Base-by-base conservation (phyloP, 2,329 filamentous ascomycete species). In the Neofusicoccum umdonicola region DNA sequence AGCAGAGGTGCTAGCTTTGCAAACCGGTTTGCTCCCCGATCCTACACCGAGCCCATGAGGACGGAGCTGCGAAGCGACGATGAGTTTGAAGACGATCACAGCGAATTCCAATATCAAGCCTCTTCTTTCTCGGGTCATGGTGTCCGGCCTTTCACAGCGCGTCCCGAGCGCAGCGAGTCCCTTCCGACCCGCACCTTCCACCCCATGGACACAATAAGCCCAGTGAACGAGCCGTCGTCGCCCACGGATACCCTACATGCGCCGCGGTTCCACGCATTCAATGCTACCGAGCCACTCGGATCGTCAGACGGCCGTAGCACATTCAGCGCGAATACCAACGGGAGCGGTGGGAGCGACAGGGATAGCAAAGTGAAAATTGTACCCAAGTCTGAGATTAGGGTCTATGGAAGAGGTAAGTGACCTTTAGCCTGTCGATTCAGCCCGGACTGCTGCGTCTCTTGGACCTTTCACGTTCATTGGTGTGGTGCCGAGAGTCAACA, bases 321-420 rank as follows among this genome's bases (percentile, higher is more conserved):
- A 44, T 78, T 73, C 63, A 80, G 79, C 13, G 72, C 74, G 9
- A 76, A 75, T 13, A 75, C 75, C 1, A 73, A 70, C 47, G 70
- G 74, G 58, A 74, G 78, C 27, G 27, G 27, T 71, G 70, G 73
- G 54, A 67, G 73, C 61, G 70, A 72, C 48, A 76, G 76, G 58
- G 81, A 79, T 69, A 57, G 42, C 31, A 57, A 37, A 37, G n/a
- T 75, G 78, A 11, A 84, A 80, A 69, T 80, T 82, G 62, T 79
- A 78, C 48, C 72, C 79, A 11, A 80, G 80, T 62, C 81, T 80
- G 81, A 85, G 68, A 75, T 83, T 17, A 76, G 84, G 63, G 77
- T 85, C 22, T 84, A 83, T 70, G 84, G 84, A 56, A 77, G 84
- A 79, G 84, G 84, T 85, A 69, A 77, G 82, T 78, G 5, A 44